These are phyloP conservation scores for Debaryomyces maramus DNA, from an alignment of 805 yeast species.

Conservation along the genomic window DNA sequence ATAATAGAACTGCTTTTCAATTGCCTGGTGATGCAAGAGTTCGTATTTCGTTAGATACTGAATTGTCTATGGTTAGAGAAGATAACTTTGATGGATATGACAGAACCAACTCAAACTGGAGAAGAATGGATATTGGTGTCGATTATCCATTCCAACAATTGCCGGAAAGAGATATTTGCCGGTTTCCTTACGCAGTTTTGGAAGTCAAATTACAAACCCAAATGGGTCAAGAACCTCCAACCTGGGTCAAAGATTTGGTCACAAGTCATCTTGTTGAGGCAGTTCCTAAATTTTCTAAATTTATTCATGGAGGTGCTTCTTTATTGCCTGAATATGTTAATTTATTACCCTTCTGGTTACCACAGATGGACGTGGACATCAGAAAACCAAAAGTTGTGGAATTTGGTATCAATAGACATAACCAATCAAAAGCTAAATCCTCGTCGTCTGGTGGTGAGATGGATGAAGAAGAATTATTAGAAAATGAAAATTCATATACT, in stretches of 20 bases:
- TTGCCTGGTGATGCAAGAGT: conserved; percentile 99
- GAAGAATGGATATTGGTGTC: conserved; percentile 97
- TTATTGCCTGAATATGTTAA: conserved; percentile 79
- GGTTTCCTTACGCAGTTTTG: conserved; percentile 96
- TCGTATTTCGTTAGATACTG: conserved; percentile 96
- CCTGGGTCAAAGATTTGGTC: conserved; percentile 92
- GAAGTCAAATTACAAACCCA: conserved; percentile 98
- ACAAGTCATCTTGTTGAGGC: conserved; percentile 95
- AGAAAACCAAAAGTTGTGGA: conserved; percentile 73
- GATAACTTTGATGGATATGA: conserved; percentile 93
- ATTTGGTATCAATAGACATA: conserved; percentile 60
- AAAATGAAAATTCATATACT: conserved; percentile 29
- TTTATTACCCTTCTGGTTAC: conserved; percentile 94
- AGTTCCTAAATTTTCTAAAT: conserved; percentile 95
- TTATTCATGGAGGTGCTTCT: conserved; percentile 96
- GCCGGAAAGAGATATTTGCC: conserved; percentile 78
- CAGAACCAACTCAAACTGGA: conserved; percentile 92
- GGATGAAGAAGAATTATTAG: conserved; percentile 69
- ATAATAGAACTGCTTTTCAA: conserved; percentile 98
- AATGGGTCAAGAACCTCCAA: conserved; percentile 98
- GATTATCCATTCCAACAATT: conserved; percentile 92
- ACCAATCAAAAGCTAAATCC: conserved; percentile 22
- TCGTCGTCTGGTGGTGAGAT: conserved; percentile 54
- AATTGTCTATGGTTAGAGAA: conserved; percentile 95
- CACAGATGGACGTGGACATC: conserved; percentile 95